Base-by-base conservation (phyloP, 768 basidiomycete species). In the Rhodocollybia butyracea region DNA sequence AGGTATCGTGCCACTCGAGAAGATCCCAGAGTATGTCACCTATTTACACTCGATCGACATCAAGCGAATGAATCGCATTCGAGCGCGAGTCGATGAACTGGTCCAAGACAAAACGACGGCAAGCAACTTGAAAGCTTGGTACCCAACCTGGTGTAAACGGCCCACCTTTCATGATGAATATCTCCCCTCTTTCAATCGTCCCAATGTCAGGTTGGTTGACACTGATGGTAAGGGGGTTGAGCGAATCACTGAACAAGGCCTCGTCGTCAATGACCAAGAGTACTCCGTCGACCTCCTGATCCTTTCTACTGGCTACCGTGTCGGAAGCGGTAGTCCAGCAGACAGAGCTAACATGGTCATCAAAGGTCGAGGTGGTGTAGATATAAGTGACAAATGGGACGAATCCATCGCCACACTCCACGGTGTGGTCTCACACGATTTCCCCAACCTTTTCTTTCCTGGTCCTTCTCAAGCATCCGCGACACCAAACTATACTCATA, bases 141-240 rank as follows among this genome's bases (percentile, higher is more conserved):
- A 62, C 22, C 59, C 61, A 0, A 24, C 19, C 3, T 62, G 61
- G 61, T 62, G 61, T 47, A 62, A 62, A 40, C 56, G 61, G 19
- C 61, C 59, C 24, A 51, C 57, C 5, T 62, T 62, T 50, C 61
- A 62, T 45, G 61, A 62, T 39, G 59, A 62, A 17, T 62, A 60
- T 21, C 54, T 62, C 3, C 61, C 51, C 26, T n/a, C 57, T 5
- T 62, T 62, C 48, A 62, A 62, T 19, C 41, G 5, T 5, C 46
- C 59, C 0, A 60, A 60, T 24, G 61, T 62, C 21, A 55, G 32
- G 13, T 45, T 62, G 3, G 61, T 62, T 29, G 61, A 62, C 52
- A 62, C 59, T 5, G 59, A 60, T 30, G 61, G 61, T 17, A 45
- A 34, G 31, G 61, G 61, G 8, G 47, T 60, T 3, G 59, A 60